Evolutionary conservation across 257 asterid genomes (phyloP), one percentile per base, ranked within the genome.

Genomic region (Przewalskia tangutica): DNA sequence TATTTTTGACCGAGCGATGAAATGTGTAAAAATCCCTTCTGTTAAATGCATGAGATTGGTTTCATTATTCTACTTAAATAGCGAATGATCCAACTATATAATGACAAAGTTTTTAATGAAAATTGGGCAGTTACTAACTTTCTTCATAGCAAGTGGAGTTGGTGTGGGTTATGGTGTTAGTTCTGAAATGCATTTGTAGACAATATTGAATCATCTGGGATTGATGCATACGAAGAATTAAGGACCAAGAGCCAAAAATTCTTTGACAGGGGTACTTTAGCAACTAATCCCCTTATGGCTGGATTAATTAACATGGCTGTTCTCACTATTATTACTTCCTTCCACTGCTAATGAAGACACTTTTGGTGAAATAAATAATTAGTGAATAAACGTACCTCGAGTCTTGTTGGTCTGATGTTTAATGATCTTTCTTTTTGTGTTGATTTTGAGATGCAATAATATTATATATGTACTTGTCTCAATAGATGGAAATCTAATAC

Each of bases 151-250:
- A 46, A 90, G 82, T 17, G 97, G 96, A 82, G 92, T 89, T 34
- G 94, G 97, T 5, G 93, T 88, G 2, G 97, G 97, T 12, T 87
- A 89, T 73, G 93, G 93, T 65, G 83, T 89, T 0, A 82, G 88
- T 2, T 77, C 75, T 27, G 94, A 91, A 73, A 18, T 7, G n/a
- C 11, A 3, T 20, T 86, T 4, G 44, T 66, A 13, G 59, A 27
- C 5, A 50, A 46, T 0, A 13, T 66, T 16, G 40, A 8, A 8
- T 8, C 36, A 23, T 7, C 50, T 7, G 58, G 70, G 27, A 58
- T 23, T 8, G 48, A 59, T 32, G 16, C 18, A 8, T 13, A 68
- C 4, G 83, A 58, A 7, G 89, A 82, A 13, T 68, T 38, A 4
- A 77, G 82, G 62, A 42, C 27, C 48, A 62, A 88, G 77, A 56